phyloP scores from a whole-genome alignment of 352 stramenopile species.

The Phytophthora colocasiae region DNA sequence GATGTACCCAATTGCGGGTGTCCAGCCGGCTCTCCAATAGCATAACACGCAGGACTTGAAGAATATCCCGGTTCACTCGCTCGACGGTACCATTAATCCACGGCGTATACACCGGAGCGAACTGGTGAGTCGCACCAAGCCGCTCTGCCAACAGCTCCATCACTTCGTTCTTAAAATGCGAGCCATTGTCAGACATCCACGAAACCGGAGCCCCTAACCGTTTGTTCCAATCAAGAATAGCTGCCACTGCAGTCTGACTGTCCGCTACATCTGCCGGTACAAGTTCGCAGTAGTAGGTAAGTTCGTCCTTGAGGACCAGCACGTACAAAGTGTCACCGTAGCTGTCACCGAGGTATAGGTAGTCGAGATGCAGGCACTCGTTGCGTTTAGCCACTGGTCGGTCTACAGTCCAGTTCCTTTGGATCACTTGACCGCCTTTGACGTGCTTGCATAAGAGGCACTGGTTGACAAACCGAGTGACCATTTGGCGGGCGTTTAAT shows the following conservation, averaged over 20 bases:
- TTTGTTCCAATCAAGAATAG: slow-evolving; percentile 11
- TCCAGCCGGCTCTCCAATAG: slow-evolving; percentile 10
- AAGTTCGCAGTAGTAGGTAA: too few species aligned
- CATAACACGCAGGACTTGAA: slow-evolving; percentile 15
- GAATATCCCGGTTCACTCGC: slow-evolving; percentile 9
- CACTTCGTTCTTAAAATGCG: slow-evolving; percentile 16
- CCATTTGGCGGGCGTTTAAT: too few species aligned
- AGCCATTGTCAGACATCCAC: slow-evolving; percentile 7
- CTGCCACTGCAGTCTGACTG: slow-evolving; percentile 7
- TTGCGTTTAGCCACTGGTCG: too few species aligned
- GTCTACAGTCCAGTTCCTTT: too few species aligned
- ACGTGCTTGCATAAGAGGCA: too few species aligned
- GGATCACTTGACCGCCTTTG: too few species aligned
- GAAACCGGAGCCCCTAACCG: background rate
- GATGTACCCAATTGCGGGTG: slow-evolving; percentile 17
- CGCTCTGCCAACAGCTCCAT: slow-evolving; percentile 4
- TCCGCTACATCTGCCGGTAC: background rate
- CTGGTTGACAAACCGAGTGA: too few species aligned
- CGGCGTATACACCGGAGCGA: background rate
- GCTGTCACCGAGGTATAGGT: too few species aligned
- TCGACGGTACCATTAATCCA: slow-evolving; percentile 16
- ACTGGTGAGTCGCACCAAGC: background rate
- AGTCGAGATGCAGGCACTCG: too few species aligned
- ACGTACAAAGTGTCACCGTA: too few species aligned
- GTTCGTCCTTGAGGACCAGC: too few species aligned